These are phyloP conservation scores for Claviceps lovelessii DNA, from an alignment of 2,329 filamentous ascomycete species.

Conservation along the genomic window DNA sequence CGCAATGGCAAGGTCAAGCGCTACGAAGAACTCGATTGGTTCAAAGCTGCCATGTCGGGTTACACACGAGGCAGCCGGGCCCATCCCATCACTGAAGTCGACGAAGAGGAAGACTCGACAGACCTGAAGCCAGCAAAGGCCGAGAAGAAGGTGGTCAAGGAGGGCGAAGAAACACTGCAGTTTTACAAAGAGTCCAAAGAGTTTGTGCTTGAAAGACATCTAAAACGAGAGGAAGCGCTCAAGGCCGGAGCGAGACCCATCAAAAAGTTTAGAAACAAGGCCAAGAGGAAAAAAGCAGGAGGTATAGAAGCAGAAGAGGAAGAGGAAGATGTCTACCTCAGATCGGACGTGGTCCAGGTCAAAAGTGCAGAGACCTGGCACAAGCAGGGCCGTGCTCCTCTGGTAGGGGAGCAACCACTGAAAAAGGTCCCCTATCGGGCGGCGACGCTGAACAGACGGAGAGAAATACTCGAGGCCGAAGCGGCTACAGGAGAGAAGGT, in stretches of 20 bases:
- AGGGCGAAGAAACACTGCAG: conserved; percentile 69
- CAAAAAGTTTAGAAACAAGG: conserved; percentile 58
- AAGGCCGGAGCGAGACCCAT: conserved; percentile 52
- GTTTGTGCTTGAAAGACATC: conserved; percentile 70
- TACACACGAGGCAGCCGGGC: conserved; percentile 42
- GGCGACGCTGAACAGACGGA: conserved; percentile 72
- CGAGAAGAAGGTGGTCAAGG: conserved; percentile 58
- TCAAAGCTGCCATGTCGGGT: conserved; percentile 61
- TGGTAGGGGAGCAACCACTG: conserved; percentile 55
- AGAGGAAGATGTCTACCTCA: conserved; percentile 66
- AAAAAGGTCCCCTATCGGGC: conserved; percentile 85
- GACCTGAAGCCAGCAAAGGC: conserved; percentile 61
- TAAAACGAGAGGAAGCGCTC: conserved; percentile 85
- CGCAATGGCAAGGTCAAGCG: conserved; percentile 61
- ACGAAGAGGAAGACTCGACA: conserved; percentile 64
- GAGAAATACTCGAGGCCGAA: conserved; percentile 78
- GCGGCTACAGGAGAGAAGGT: conserved; percentile 68
- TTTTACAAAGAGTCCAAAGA: conserved; percentile 79
- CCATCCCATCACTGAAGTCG: conserved; percentile 50
- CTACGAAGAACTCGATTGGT: conserved; percentile 78
- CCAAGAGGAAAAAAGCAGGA: conserved; percentile 46
- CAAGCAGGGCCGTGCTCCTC: conserved; percentile 75
- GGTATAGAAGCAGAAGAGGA: conserved; percentile 30
- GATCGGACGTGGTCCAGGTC: conserved; percentile 68
- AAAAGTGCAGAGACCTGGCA: conserved; percentile 96